Base-by-base conservation (phyloP, 345 rosid genomes). In the Sapria himalayana region DNA sequence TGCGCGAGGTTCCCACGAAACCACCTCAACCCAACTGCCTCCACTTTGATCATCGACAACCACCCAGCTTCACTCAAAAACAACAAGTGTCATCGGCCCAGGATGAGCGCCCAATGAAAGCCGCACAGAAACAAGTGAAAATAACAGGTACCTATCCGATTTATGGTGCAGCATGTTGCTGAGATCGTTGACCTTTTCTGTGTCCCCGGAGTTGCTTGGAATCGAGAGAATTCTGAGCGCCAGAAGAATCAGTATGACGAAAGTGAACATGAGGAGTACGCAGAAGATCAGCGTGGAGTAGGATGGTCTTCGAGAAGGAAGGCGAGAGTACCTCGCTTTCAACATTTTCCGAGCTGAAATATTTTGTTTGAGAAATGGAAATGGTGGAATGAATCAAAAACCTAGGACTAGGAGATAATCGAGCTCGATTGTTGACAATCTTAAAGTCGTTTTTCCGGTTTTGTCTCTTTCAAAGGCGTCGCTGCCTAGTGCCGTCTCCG, bases 1-100 rank as follows among this genome's bases (percentile, higher is more conserved):
- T 39, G 93, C 93, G 38, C 91, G 64, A 58, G 98, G 94, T 62
- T 81, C 94, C 93, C 94, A 86, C 0, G 91, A 86, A 62, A 86
- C 69, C 25, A 82, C 65, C 55, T 86, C 94, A 18, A 66, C 85
- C 94, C 91, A 78, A 36, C 56, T 75, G 57, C 74, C 85, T 13
- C 50, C 63, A 58, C 51, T 52, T 34, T 61, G 66, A 15, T 59
- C 81, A 48, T 63, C 81, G 39, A 64, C 32, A 39, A 20, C 22
- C 32, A 34, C 6, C 31, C 24, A 25, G 27, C 11, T 31, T 23
- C 27, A 53, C 33, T 40, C 33, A 41, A 39, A 14, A 36, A 12
- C 22, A 1, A 29, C 18, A 22, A 15, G 4, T 19, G 32, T 22
- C 15, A n/a, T n/a, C n/a, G n/a, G n/a, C n/a, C n/a, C n/a, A n/a